Conservation (phyloP, 2,329 filamentous ascomycete species). For the Leptosphaerulina australis region DNA sequence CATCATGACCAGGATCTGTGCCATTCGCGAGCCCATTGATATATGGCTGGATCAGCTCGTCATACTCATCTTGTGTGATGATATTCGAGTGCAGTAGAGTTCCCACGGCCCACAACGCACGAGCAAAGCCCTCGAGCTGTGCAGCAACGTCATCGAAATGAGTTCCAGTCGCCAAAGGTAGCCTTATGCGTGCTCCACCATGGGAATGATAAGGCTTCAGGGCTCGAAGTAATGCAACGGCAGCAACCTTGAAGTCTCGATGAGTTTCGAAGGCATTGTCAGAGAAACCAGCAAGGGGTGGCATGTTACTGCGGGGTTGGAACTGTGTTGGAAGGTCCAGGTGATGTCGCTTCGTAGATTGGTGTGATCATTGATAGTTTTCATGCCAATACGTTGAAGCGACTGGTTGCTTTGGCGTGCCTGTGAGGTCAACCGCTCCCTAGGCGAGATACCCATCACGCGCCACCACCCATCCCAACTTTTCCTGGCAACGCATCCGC, state of each 20-base stretch:
- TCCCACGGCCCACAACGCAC: constrained; percentile 43
- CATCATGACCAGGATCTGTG: constrained; percentile 41
- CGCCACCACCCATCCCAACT: not conserved
- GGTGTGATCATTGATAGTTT: not conserved
- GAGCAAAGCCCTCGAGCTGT: constrained; percentile 45
- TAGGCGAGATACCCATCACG: too few species aligned
- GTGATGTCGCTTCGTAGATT: not conserved
- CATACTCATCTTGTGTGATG: constrained; percentile 20
- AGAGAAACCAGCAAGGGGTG: constrained; percentile 37
- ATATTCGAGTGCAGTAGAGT: constrained; percentile 32
- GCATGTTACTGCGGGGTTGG: constrained; percentile 26
- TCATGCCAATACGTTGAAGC: not conserved
- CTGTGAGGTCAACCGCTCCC: too few species aligned
- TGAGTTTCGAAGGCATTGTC: constrained; percentile 35
- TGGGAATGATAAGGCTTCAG: constrained; percentile 40
- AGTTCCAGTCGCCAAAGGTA: constrained; percentile 41
- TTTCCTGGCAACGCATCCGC: constrained; percentile 17
- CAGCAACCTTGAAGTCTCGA: constrained; percentile 34
- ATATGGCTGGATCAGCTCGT: constrained; percentile 36
- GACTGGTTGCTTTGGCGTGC: not conserved
- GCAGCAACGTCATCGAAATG: constrained; percentile 47
- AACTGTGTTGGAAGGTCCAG: not conserved
- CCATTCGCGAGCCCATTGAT: constrained; percentile 43
- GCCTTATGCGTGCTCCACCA: constrained; percentile 40
- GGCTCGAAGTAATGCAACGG: constrained; percentile 31